Evolutionary conservation across 306 rosid species (phyloP), one percentile per base, ranked within the genome.

Genomic region (Chamaecrista fasciculata): DNA sequence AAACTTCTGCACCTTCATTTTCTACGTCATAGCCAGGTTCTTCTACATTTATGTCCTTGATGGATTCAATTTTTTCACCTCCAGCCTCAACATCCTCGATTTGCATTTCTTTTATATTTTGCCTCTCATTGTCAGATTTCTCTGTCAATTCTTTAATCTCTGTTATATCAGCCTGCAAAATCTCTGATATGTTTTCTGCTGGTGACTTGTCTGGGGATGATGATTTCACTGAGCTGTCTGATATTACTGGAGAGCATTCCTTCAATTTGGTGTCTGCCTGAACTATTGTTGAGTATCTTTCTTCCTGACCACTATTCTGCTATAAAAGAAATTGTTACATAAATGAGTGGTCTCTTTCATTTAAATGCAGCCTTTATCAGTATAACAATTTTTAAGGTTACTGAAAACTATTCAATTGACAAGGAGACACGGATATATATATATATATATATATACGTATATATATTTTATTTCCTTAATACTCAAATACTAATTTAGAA

Each of bases 271-370:
- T 70, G 39, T 77, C 67, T 2, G 23, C n/a, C 75, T 83, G 72
- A 25, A 16, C 74, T 1, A 5, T 28, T 25, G 11, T 40, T 40
- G 73, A 55, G 58, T 42, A 36, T 55, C 73, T 47, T 42, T 28
- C 81, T 74, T 43, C 85, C 10, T 1, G 62, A 46, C 65, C 72
- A 31, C 40, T 25, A 19, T 23, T 64, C 86, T 75, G 86, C 86
- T 34, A 34, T 33, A 10, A 75, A 14, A 10, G 6, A 57, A 29
- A 15, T 6, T 36, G 51, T 36, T 52, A n/a, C 73, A 40, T 14
- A 36, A 68, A 15, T 68, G n/a, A 20, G 48, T n/a, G n/a, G n/a
- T n/a, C 19, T 26, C 34, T 26, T 14, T 6, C 36, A 15, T 55
- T 34, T 60, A 66, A 8, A 20, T 34, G 50, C 4, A 36, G 31